phyloP scores from a whole-genome alignment of 2,329 filamentous ascomycete species.

The Blastomyces parvus region DNA sequence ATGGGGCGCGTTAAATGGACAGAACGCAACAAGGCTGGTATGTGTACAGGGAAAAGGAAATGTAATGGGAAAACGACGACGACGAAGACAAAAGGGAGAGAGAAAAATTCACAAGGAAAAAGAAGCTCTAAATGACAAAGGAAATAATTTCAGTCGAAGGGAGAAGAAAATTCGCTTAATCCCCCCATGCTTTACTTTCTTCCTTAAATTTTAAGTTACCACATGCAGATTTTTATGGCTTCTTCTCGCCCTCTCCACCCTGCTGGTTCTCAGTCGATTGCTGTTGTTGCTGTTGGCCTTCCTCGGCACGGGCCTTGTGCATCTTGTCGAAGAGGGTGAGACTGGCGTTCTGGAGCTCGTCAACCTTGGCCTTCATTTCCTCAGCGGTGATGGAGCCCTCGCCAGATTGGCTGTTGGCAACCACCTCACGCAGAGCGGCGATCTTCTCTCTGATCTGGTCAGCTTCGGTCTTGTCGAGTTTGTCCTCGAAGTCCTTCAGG shows the following conservation, averaged over 20 bases:
- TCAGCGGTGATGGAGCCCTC: constrained; percentile 77
- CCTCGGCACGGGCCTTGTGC: constrained; percentile 84
- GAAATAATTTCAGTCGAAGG: constrained; percentile 16
- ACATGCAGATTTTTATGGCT: constrained; percentile 42
- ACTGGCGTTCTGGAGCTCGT: constrained; percentile 91
- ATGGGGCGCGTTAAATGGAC: constrained; percentile 12
- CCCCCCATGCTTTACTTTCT: background rate
- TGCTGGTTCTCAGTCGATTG: constrained; percentile 36
- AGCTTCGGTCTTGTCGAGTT: constrained; percentile 91
- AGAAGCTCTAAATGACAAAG: constrained; percentile 16
- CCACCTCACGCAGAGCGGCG: constrained; percentile 69
- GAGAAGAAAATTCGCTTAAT: background rate
- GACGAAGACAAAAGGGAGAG: constrained; percentile 8
- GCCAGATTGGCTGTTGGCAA: constrained; percentile 88
- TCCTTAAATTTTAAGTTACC: constrained; percentile 7
- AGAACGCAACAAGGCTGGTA: constrained; percentile 16
- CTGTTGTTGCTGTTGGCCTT: constrained; percentile 46
- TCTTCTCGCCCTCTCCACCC: constrained; percentile 60
- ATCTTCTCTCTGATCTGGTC: constrained; percentile 95
- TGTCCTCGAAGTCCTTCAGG: constrained; percentile 91
- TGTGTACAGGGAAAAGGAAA: constrained; percentile 22
- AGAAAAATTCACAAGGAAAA: constrained; percentile 15
- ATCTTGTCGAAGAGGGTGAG: constrained; percentile 99
- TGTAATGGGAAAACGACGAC: constrained; percentile 14
- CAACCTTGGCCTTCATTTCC: constrained; percentile 97